Base-by-base conservation (phyloP, 2,329 filamentous ascomycete species). In the Epichloe scottii region DNA sequence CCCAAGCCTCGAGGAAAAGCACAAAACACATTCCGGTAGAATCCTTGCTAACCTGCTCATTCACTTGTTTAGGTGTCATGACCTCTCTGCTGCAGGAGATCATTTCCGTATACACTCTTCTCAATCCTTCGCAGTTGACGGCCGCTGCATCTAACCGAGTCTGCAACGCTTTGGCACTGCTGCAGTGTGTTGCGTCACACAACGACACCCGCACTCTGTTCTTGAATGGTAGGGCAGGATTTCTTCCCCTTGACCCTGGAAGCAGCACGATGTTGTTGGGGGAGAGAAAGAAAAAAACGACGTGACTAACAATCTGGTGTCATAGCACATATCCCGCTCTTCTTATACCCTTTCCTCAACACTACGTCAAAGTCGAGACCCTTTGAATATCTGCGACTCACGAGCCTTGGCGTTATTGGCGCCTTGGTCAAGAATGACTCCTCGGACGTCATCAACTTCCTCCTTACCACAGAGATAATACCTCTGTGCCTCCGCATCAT, bases 401-500 rank as follows among this genome's bases (percentile, higher is more conserved):
- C 93, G 0, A 96, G 90, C 17, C 80, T 98, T 21, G 93, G 93
- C 50, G 93, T 98, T 33, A 97, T 98, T 58, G 93, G 93, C 52
- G 93, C 93, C 2, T 76, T 98, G 44, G 93, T 98, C 54, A 98
- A 98, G 78, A 98, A 98, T 64, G 93, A 98, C 71, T 96, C 90
- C 3, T 91, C 88, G 17, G 93, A 97, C 64, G 93, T 97, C 54
- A 98, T 98, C 74, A 97, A 97, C 74, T 98, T 98, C 66, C 84
- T 98, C 50, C 77, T 98, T 46, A 97, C 93, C 1, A 98, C 93
- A 33, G 93, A 98, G 71, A 98, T 98, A 59, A 98, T 98, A 53
- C 93, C 93, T 10, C 80, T 98, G 12, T 98, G 93, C 68, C 82
- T 98, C 43, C 84, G 93, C 54, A 98, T 98, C 63, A 98, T 98